phyloP scores from a whole-genome alignment of 1,139 yeast genomes.

The Maudiozyma humilis region DNA sequence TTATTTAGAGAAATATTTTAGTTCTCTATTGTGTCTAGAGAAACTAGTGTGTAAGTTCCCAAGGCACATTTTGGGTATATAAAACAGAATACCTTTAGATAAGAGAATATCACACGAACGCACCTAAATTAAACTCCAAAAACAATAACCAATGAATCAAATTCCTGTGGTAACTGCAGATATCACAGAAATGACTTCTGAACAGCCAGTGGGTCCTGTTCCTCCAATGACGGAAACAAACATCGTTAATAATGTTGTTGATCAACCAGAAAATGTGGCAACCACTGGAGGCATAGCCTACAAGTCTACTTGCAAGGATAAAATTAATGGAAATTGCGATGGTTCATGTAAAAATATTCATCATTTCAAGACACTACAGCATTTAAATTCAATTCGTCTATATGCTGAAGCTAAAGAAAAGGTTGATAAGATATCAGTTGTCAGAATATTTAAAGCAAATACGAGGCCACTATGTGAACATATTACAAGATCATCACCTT shows the following conservation, averaged over 20 bases:
- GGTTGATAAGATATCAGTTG: conserved; percentile 33
- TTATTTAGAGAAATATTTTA: too few relatives aligned
- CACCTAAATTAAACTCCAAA: background rate
- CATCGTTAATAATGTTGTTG: background rate
- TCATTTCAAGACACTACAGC: conserved; percentile 28
- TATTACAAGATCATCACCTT: conserved; percentile 29
- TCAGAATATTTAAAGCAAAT: conserved; percentile 36
- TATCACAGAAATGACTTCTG: background rate
- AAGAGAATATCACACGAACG: background rate
- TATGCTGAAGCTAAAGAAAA: conserved; percentile 36
- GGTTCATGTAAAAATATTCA: background rate
- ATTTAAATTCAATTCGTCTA: conserved; percentile 36
- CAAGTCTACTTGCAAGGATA: background rate
- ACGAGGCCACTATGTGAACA: conserved; percentile 37
- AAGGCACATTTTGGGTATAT: background rate
- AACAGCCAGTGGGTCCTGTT: background rate
- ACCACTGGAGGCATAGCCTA: background rate
- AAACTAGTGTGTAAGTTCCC: background rate
- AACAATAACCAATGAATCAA: background rate
- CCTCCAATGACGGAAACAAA: background rate
- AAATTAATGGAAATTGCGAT: background rate
- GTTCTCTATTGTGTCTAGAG: background rate
- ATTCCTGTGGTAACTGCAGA: background rate
- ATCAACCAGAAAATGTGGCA: too few relatives aligned
- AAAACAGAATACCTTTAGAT: background rate